phyloP scores from a whole-genome alignment of 2,329 filamentous ascomycete species.

The Metarhizium brunneum region DNA sequence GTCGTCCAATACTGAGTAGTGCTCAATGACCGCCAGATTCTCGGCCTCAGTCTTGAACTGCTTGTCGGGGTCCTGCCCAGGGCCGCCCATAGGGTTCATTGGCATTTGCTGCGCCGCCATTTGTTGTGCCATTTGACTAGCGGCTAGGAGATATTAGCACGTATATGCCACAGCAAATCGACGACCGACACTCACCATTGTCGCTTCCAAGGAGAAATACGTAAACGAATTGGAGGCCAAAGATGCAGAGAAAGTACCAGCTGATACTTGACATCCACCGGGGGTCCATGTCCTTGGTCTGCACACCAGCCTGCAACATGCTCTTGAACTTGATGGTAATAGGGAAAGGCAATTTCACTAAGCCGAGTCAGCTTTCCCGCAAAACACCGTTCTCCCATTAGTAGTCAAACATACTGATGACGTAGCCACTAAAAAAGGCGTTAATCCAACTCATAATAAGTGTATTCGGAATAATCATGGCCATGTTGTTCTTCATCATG shows the following conservation, averaged over 20 bases:
- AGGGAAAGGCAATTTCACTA: constrained; percentile 93
- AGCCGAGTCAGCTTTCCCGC: constrained; percentile 11
- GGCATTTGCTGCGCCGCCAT: constrained; percentile 57
- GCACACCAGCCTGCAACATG: constrained; percentile 96
- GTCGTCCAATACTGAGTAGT: constrained; percentile 82
- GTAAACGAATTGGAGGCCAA: constrained; percentile 93
- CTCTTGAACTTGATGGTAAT: constrained; percentile 98
- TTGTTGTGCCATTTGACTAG: constrained; percentile 85
- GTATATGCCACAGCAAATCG: not conserved
- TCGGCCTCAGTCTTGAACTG: constrained; percentile 87
- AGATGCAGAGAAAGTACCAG: constrained; percentile 98
- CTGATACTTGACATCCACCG: constrained; percentile 98
- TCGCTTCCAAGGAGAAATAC: constrained; percentile 94
- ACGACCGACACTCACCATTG: constrained; percentile 59
- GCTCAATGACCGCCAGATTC: constrained; percentile 90
- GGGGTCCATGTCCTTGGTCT: constrained; percentile 91
- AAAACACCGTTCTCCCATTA: not conserved
- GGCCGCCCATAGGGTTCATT: constrained; percentile 61
- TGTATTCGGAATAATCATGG: constrained; percentile 98
- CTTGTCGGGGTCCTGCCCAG: constrained; percentile 91
- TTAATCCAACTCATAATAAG: constrained; percentile 99
- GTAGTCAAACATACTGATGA: constrained; percentile 61
- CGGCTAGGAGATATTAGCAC: constrained; percentile 45
- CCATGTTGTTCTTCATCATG: constrained; percentile 99
- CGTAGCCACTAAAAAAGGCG: constrained; percentile 95